A percentile compares a stretch with the other conserved stretches of the same genome.
These are phyloP conservation scores for Xylariaceae sp. DNA, from an alignment of 2,329 filamentous ascomycete species.

Conservation along the genomic window DNA sequence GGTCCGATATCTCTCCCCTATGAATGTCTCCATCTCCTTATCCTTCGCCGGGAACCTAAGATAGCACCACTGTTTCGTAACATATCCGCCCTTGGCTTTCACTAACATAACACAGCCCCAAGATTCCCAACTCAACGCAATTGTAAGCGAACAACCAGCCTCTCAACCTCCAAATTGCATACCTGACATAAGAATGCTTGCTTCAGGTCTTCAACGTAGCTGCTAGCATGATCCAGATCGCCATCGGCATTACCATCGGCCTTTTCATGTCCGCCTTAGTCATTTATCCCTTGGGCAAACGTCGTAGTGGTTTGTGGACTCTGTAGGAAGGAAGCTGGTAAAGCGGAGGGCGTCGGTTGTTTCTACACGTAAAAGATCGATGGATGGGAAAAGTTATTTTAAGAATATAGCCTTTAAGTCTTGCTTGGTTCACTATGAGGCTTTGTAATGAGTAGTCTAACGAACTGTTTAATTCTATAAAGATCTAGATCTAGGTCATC, in stretches of 20 bases:
- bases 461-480: neutral
- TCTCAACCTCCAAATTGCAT: neutral
- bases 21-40: no score
- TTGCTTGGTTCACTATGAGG: neutral
- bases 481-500: neutral
- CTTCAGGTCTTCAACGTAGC: slow-evolving; percentile 51
- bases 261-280: slow-evolving; percentile 59
- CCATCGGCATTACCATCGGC: slow-evolving; percentile 65
- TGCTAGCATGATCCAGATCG: slow-evolving; percentile 62
- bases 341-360: neutral
- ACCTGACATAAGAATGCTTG: neutral
- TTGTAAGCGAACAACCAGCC: slow-evolving; percentile 2
- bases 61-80: neutral
- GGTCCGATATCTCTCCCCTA: neutral
- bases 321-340: slow-evolving; percentile 5
- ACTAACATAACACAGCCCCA: slow-evolving; percentile 8
- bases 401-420: neutral
- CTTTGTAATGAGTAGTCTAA: neutral
- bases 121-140: slow-evolving; percentile 5
- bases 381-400: neutral
- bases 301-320: slow-evolving; percentile 55
- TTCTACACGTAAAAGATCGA: neutral
- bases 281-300: slow-evolving; percentile 60
- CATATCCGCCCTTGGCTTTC: neutral
- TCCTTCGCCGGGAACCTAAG: neutral